phyloP scores from a whole-genome alignment of 139 green algal species.

The Ettlia oleoabundans region DNA sequence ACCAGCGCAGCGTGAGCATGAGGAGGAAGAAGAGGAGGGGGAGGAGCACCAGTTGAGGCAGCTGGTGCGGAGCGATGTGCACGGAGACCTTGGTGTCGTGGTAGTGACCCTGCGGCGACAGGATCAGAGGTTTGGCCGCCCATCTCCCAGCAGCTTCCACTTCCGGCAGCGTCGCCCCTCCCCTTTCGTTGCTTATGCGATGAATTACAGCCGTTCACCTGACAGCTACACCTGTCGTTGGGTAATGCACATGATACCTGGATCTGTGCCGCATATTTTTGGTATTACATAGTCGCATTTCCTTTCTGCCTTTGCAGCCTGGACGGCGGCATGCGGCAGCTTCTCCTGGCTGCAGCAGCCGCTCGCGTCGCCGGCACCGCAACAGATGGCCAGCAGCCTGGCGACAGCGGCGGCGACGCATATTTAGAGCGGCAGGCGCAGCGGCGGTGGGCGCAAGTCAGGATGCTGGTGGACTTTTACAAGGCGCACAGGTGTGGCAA shows the following conservation, averaged over 20 bases:
- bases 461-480: constrained; percentile 40
- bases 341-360: not conserved
- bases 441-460: constrained; percentile 38
- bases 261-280: too few species aligned
- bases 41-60: not conserved
- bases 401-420: too few species aligned
- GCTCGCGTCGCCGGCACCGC: not conserved
- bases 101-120: constrained; percentile 43
- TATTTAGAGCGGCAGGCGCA: constrained; percentile 14
- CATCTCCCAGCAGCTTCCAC: not conserved
- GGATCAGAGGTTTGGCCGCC: not conserved
- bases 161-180: too few species aligned
- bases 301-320: constrained; percentile 35
- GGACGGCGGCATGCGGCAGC: constrained; percentile 21
- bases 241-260: too few species aligned
- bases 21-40: not conserved
- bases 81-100: constrained; percentile 38
- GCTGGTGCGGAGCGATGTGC: constrained; percentile 11
- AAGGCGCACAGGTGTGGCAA: constrained; percentile 33
- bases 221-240: too few species aligned
- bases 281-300: too few species aligned
- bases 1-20: not conserved
- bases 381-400: not conserved
- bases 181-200: too few species aligned
- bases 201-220: too few species aligned